These are phyloP conservation scores for Serendipita indica DNA, from an alignment of 768 basidiomycete genomes.

Conservation along the genomic window DNA sequence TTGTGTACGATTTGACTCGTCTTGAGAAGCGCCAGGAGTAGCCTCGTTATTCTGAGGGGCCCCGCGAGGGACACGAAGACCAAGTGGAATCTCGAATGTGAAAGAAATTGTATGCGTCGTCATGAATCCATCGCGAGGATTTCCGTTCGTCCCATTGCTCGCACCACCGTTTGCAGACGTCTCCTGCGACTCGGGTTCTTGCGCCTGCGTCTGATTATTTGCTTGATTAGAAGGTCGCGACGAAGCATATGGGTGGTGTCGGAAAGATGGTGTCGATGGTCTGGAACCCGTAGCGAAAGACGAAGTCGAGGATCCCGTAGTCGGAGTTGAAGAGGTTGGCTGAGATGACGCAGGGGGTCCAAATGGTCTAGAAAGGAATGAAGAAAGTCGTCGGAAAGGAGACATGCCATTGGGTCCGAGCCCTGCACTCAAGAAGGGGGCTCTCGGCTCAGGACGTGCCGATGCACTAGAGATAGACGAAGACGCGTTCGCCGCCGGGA, in stretches of 20 bases:
- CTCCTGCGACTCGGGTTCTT: too few relatives aligned
- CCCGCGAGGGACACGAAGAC: background rate
- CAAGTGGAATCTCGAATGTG: background rate
- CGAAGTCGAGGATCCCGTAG: background rate
- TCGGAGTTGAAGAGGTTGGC: background rate
- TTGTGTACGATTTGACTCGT: too few relatives aligned
- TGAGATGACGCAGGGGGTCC: background rate
- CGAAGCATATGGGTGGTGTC: background rate
- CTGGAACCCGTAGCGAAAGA: background rate
- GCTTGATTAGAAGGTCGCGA: background rate
- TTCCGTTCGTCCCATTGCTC: too few relatives aligned
- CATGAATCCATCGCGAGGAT: background rate
- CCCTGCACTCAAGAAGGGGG: too few relatives aligned
- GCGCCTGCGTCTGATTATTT: background rate
- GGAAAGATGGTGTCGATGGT: background rate
- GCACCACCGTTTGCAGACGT: too few relatives aligned
- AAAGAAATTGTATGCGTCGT: background rate
- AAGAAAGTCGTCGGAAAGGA: too few relatives aligned
- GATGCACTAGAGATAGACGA: too few relatives aligned
- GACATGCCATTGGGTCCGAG: too few relatives aligned
- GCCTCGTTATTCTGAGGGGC: too few relatives aligned
- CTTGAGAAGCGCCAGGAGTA: too few relatives aligned
- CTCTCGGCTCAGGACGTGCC: too few relatives aligned
- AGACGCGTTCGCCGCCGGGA: too few relatives aligned
- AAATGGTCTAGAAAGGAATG: background rate